Base-by-base conservation (phyloP, 1,139 yeast genomes). In the Candida tunisiensis region DNA sequence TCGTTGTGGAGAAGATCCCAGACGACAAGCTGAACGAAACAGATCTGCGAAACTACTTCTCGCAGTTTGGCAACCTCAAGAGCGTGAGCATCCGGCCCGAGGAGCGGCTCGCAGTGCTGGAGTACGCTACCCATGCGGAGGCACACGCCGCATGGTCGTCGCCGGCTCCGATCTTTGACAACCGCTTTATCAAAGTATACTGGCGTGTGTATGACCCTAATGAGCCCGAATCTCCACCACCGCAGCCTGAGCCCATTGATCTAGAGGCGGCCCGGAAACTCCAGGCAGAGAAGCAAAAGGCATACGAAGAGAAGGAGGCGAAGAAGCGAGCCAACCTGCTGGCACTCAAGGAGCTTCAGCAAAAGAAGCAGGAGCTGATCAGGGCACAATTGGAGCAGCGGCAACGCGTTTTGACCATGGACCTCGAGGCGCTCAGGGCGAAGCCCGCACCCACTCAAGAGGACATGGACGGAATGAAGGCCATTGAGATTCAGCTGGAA, bases 151-250 rank as follows among this genome's bases (percentile, higher is more conserved):
- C 69, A 1, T 63, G 63, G 55, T 32, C 43, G 4, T 51, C 55
- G 10, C 63, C 67, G 1, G 53, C 43, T 3, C 61, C 68, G 4
- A 55, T 63, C n/a, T 62, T 62, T 35, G 57, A 52, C 31, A 62
- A 63, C 42, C 52, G 69, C 27, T 62, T 62, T 34, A 57, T 63
- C 34, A 62, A 60, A 39, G 53, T 63, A 17, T 61, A 44, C 41
- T 62, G 63, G 60, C 49, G 57, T 24, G 40, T 37, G 25, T 28
- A 33, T 16, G 40, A 35, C 16, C n/a, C 28, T 5, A 33, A 31
- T 23, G 34, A 36, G 14, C 37, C 45, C 5, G n/a, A n/a, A n/a
- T n/a, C n/a, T n/a, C n/a, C n/a, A n/a, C n/a, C n/a, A n/a, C 36
- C 36, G 5, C 36, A 33, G 28, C 31, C 32, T 9, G 37, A 34